Evolutionary conservation across 495 filamentous ascomycete species (phyloP).

Genomic region (Astrothelium macrocarpum): DNA sequence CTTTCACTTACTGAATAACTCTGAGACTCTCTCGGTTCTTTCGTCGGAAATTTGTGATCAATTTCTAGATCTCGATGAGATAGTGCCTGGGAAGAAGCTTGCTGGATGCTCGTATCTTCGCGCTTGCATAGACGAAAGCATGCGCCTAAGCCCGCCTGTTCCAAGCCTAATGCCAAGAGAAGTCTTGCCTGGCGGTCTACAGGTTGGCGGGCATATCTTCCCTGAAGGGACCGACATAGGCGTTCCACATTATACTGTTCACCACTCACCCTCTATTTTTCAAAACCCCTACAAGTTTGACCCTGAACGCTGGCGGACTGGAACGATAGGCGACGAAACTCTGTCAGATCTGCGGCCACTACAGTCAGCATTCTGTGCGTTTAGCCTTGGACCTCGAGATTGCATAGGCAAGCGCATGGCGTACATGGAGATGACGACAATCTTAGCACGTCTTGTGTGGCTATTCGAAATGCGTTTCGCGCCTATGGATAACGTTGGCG

Average conservation of each 20-base stretch:
- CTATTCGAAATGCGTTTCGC: too few relatives aligned
- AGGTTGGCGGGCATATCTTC: neutral
- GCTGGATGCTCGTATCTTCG: neutral
- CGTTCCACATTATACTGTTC: constrained; percentile 21
- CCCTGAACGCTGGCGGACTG: constrained; percentile 24
- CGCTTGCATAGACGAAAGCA: neutral
- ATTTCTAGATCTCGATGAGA: neutral
- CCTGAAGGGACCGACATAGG: constrained; percentile 25
- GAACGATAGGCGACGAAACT: neutral
- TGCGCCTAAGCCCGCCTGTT: neutral
- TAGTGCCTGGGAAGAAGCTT: neutral
- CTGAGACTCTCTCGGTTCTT: constrained; percentile 35
- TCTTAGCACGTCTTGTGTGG: too few relatives aligned
- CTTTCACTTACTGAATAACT: constrained; percentile 43
- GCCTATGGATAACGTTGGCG: neutral
- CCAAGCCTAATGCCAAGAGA: neutral
- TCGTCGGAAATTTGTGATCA: constrained; percentile 36
- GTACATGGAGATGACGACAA: too few relatives aligned
- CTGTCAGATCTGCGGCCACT: neutral
- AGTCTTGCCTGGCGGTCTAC: neutral
- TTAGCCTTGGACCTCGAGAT: too few relatives aligned
- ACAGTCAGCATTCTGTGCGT: too few relatives aligned
- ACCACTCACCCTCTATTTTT: constrained; percentile 26
- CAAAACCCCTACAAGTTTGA: constrained; percentile 17
- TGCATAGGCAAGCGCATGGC: too few relatives aligned